Base-by-base conservation (phyloP, 2,329 filamentous ascomycete species). In the Aureobasidium sp. region DNA sequence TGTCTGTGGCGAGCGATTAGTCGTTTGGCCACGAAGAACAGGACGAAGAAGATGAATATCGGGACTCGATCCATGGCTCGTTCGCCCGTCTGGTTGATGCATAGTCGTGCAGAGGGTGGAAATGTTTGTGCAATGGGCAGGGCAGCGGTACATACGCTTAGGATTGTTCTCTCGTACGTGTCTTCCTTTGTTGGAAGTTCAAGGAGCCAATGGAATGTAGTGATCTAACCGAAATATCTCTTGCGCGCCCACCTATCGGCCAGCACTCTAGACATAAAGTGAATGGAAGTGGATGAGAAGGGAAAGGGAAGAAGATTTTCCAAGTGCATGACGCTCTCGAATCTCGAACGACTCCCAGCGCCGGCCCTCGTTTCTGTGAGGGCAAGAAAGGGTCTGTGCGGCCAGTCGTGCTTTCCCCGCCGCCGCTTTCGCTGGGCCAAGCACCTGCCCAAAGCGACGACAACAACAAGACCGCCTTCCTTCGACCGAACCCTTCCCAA, bases 161-260 rank as follows among this genome's bases (percentile, higher is more conserved):
- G 45, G 57, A 60, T 60, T 60, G 57, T 60, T 60, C 57, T 50
- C 35, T 27, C 22, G n/a, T 39, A 33, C 31, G 31, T 33, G 31
- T 52, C 24, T 19, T 19, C 15, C 47, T 44, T 52, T 45, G 35
- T 39, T 35, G 35, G 22, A 40, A 62, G 53, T 60, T 27, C 35
- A 45, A 31, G 11, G 5, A 22, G 14, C 14, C 49, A 52, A 39
- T 52, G 33, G 29, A 35, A 19, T 52, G 31, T 31, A 45, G 31
- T 47, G 61, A 61, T 61, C 70, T 77, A 78, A 72, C 75, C 76
- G 65, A 77, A 71, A 67, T 78, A 78, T 66, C 75, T 72, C 70
- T 72, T 71, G 68, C 76, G 74, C 63, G 76, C 76, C 76, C 76
- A 78, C 68, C 76, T 75, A 71, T 78, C 81, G 68, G 77, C 81